Base-by-base conservation (phyloP, 179 eudicot species). In the Patellifolia procumbens region DNA sequence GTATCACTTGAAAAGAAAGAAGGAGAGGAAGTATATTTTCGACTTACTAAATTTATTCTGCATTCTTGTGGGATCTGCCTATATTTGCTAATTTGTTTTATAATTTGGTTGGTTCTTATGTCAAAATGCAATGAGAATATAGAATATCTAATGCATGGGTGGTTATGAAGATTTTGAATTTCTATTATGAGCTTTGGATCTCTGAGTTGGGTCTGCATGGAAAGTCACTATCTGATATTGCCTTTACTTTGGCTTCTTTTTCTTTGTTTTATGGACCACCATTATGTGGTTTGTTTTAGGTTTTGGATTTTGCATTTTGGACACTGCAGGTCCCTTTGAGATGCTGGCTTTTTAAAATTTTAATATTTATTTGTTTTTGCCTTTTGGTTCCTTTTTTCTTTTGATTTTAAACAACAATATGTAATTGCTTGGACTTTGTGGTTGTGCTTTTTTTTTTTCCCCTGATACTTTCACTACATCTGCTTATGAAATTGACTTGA, bases 141-240 rank as follows among this genome's bases (percentile, higher is more conserved):
- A 10, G 73, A 70, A 70, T 48, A 70, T 70, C 9, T 46, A 58
- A 31, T 70, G 60, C 60, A 51, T 60, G 74, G 72, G 29, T 55
- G 51, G 42, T 46, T 45, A 53, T 68, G 42, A 29, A 42, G 78
- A 68, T 67, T 71, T 79, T 78, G 76, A 75, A 68, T 62, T 39
- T 62, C 37, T 64, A 31, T 75, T 46, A 51, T 72, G 45, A 80
- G 53, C 64, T 78, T 80, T 67, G 78, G 75, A 34, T 76, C 67
- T 66, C 76, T 86, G 84, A 81, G 86, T 83, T 86, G 86, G 83
- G 78, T 83, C 78, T 86, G 86, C 83, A 86, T 86, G 82, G 88
- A 63, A 80, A 85, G 88, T 85, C 85, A 83, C 83, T 81, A 67
- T 81, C 80, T 46, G 48, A 75, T 75, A 70, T 85, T 76, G 72